These are phyloP conservation scores for Populus ilicifolia DNA, from an alignment of 345 rosid species.

Conservation along the genomic window DNA sequence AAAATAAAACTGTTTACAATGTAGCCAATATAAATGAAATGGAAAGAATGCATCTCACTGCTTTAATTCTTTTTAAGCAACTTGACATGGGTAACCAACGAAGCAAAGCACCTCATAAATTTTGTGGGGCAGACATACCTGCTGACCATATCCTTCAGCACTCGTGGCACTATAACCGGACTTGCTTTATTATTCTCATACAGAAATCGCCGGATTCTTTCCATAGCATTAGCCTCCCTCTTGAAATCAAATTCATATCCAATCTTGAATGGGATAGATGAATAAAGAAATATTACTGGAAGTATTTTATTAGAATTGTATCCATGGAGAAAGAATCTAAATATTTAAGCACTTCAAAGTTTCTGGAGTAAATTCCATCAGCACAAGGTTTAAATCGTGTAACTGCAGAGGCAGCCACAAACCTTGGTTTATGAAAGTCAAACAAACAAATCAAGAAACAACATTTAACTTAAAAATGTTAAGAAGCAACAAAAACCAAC, in stretches of 20 bases:
- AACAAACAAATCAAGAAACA: neutral
- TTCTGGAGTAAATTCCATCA: neutral
- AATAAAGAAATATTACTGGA: conserved; percentile 4
- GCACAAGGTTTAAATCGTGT: neutral
- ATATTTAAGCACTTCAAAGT: neutral
- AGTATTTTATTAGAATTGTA: conserved; percentile 4
- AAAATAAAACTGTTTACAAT: neutral
- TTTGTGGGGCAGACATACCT: conserved; percentile 40
- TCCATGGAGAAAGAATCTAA: conserved; percentile 10
- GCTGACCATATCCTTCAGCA: conserved; percentile 56
- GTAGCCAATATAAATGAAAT: neutral
- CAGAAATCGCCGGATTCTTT: conserved; percentile 64
- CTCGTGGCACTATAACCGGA: conserved; percentile 79
- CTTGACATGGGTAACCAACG: conserved; percentile 1
- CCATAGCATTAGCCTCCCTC: conserved; percentile 87
- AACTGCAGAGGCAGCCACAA: neutral
- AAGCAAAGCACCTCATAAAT: neutral
- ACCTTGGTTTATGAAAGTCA: neutral
- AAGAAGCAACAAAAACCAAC: neutral
- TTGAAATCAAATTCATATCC: conserved; percentile 89
- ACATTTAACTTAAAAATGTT: neutral
- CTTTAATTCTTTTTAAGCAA: neutral
- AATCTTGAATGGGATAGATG: conserved; percentile 51
- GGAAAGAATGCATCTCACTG: neutral
- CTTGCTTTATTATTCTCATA: conserved; percentile 65